Evolutionary conservation across 805 yeast genomes (phyloP), one percentile per base, ranked within the genome.

Genomic region (Phaffomyces opuntiae): DNA sequence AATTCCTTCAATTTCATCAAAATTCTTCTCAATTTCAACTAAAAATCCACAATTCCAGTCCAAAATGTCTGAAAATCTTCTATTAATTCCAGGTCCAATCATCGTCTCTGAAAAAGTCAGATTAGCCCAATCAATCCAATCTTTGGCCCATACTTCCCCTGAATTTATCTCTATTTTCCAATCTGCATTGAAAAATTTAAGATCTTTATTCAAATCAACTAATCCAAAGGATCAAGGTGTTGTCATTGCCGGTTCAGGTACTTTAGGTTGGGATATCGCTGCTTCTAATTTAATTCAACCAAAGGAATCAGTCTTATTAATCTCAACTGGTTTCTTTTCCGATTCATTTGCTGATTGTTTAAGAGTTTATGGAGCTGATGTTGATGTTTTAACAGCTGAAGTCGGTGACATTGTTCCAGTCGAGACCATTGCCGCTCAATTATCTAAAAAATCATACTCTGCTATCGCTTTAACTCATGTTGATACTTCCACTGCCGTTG

Each of bases 401-500:
- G 71, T 86, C 46, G 98, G 97, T 46, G 83, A 75, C 47, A 74
- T 73, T 33, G 87, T 87, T 17, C 75, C 83, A 29, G 61, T 78
- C 24, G 73, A 65, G 3, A 63, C 69, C 41, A 68, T 90, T 38
- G 83, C 80, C 60, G 61, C 68, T 11, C 75, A 79, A 47, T 73
- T 90, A 62, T 60, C 65, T 48, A 45, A 64, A 9, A 70, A 73
- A 43, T 65, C 69, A 49, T 91, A 84, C 70, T 63, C 76, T 51
- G 75, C 86, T 44, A 74, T 91, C 55, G 87, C 96, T 40, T 76
- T 90, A 57, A 91, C 97, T 37, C 98, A 91, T 57, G 96, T 93
- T 35, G 99, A 93, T 65, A 93, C 98, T 39, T 88, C 96, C 2
- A 88, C 97, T 33, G 95, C 96, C n/a, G 96, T 91, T 37, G 77